Conservation (phyloP, 2,329 filamentous ascomycete genomes). For the Ophiostoma novo-ulmi region DNA sequence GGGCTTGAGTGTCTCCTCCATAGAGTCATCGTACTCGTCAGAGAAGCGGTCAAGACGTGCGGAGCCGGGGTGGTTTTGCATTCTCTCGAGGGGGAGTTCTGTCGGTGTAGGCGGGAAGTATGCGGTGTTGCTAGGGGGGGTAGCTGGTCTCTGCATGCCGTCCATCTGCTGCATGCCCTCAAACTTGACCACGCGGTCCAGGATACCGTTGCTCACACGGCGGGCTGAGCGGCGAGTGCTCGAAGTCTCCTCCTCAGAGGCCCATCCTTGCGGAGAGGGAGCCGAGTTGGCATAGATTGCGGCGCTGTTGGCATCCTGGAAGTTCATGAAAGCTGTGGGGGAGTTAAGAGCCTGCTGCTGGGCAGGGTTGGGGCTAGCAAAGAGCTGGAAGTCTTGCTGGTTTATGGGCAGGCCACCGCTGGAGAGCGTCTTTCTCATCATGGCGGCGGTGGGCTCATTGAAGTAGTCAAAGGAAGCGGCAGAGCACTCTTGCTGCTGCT, state of each 20-base stretch:
- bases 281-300: conserved; percentile 29
- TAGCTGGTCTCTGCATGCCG: conserved; percentile 50
- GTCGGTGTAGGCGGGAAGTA: conserved; percentile 64
- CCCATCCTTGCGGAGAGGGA: conserved; percentile 43
- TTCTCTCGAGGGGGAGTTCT: conserved; percentile 54
- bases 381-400: conserved; percentile 49
- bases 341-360: conserved; percentile 41
- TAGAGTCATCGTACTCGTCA: conserved; percentile 59
- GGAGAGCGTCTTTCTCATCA: conserved; percentile 43
- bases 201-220: conserved; percentile 57
- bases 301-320: conserved; percentile 37
- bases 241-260: conserved; percentile 45
- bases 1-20: conserved; percentile 63
- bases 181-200: conserved; percentile 56
- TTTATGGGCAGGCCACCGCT: conserved; percentile 28
- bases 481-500: conserved; percentile 28
- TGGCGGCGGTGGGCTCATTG: conserved; percentile 40
- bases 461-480: conserved; percentile 47
- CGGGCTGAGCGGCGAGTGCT: conserved; percentile 41
- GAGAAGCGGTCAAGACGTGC: conserved; percentile 48
- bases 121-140: conserved; percentile 51
- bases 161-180: conserved; percentile 47
- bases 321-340: conserved; percentile 44
- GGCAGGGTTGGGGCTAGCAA: conserved; percentile 37
- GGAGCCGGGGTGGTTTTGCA: conserved; percentile 37